Evolutionary conservation across 1,139 yeast species (phyloP).

Genomic region (Geotrichum candidum): DNA sequence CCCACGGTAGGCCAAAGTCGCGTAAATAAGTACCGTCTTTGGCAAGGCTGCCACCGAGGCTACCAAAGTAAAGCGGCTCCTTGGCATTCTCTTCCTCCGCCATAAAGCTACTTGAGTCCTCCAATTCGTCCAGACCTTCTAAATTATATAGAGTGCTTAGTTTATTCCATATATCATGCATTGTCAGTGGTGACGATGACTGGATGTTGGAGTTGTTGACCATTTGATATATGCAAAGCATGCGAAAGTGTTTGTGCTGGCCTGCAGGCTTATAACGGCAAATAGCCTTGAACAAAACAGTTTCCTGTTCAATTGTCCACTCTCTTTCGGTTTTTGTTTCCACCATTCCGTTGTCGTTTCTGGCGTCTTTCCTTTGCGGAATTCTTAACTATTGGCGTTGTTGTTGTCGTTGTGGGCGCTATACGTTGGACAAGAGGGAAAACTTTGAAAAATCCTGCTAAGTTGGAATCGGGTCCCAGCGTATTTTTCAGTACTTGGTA

Average conservation of each 20-base stretch:
- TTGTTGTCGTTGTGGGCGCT: background rate
- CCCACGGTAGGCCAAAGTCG: constrained; percentile 44
- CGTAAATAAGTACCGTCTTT: constrained; percentile 16
- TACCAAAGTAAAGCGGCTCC: constrained; percentile 11
- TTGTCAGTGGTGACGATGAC: constrained; percentile 34
- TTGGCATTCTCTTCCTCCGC: constrained; percentile 13
- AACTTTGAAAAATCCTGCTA: background rate
- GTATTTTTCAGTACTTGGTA: constrained; percentile 2
- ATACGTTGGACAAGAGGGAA: background rate
- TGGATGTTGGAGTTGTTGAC: constrained; percentile 39
- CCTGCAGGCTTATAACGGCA: constrained; percentile 63
- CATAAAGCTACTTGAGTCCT: constrained; percentile 29
- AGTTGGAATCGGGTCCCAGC: background rate
- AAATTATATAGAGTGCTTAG: constrained; percentile 51
- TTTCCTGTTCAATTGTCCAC: constrained; percentile 64
- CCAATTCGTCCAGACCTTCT: constrained; percentile 50
- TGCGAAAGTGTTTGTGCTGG: constrained; percentile 50
- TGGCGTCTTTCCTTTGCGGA: background rate
- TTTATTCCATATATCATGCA: constrained; percentile 54
- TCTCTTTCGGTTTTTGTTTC: constrained; percentile 19
- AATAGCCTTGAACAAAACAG: constrained; percentile 55
- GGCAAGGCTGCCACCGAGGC: constrained; percentile 13
- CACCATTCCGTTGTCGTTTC: background rate
- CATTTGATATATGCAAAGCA: constrained; percentile 49
- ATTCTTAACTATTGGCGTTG: background rate